Conservation (phyloP, 768 basidiomycete species). For the Trichaptum fuscoviolaceum region DNA sequence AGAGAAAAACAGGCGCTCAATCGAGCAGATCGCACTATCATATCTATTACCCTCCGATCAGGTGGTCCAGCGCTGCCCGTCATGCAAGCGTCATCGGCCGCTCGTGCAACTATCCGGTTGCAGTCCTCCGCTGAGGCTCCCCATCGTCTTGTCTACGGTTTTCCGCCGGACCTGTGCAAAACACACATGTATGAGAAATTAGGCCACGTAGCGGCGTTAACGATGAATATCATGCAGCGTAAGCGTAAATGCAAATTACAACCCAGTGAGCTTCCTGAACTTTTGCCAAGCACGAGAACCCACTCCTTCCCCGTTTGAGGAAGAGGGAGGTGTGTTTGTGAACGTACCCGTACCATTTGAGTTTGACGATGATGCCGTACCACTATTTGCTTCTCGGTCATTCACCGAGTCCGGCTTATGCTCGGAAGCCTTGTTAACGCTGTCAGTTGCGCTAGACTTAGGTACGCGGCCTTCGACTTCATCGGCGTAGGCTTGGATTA, state of each 20-base stretch:
- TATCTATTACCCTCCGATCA: neutral
- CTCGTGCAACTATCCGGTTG: constrained; percentile 11
- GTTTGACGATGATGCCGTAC: constrained; percentile 23
- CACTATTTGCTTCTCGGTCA: constrained; percentile 16
- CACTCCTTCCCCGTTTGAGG: constrained; percentile 45
- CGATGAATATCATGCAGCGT: neutral
- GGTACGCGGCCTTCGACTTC: constrained; percentile 73
- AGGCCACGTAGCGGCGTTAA: neutral
- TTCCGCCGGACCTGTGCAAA: neutral
- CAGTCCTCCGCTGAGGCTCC: constrained; percentile 8
- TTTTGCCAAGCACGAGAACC: constrained; percentile 63
- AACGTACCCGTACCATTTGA: constrained; percentile 78
- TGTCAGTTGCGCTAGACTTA: constrained; percentile 17
- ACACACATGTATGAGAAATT: neutral
- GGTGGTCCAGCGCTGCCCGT: neutral
- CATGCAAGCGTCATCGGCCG: constrained; percentile 1
- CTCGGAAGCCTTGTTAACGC: constrained; percentile 15
- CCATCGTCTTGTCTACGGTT: neutral
- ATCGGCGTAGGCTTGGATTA: constrained; percentile 86
- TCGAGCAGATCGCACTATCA: neutral
- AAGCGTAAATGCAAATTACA: constrained; percentile 41
- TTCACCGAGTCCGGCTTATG: constrained; percentile 17
- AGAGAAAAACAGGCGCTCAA: neutral
- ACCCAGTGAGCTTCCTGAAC: constrained; percentile 63
- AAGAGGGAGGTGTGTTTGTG: constrained; percentile 46